A percentile compares a stretch with the other conserved stretches of the same genome.
phyloP scores from a whole-genome alignment of 306 rosid species.

The Sophora flavescens region DNA sequence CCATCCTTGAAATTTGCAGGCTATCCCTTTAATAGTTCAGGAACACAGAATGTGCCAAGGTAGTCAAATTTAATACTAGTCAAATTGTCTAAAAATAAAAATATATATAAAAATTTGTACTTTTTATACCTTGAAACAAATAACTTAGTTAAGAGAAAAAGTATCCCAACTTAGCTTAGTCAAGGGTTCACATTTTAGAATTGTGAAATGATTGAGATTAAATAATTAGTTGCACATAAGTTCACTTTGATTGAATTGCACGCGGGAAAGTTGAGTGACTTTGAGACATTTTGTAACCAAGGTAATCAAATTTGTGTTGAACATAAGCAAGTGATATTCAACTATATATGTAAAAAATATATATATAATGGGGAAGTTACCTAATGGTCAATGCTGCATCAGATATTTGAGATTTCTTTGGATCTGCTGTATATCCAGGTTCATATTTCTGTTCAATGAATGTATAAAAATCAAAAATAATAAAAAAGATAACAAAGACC shows the following conservation, averaged over 20 bases:
- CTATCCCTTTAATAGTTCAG: constrained; percentile 64
- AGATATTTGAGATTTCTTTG: constrained; percentile 63
- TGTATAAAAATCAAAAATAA: not conserved
- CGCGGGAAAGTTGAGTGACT: constrained; percentile 44
- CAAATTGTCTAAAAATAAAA: not conserved
- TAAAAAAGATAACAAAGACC: not conserved
- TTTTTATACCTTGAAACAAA: not conserved
- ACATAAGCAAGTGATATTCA: constrained; percentile 21
- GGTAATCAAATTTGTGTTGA: constrained; percentile 32
- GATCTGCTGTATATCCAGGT: constrained; percentile 83
- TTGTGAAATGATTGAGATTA: constrained; percentile 20
- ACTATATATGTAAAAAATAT: not conserved
- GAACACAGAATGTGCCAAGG: not conserved
- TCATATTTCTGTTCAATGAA: constrained; percentile 53
- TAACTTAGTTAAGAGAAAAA: not conserved
- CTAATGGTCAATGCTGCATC: constrained; percentile 79
- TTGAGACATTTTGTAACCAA: constrained; percentile 18
- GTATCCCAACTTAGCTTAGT: constrained; percentile 8
- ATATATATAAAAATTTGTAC: not conserved
- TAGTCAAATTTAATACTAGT: not conserved
- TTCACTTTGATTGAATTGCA: constrained; percentile 47
- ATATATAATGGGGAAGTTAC: constrained; percentile 46
- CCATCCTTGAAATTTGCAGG: constrained; percentile 68
- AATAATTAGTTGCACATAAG: constrained; percentile 39
- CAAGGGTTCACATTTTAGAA: constrained; percentile 27